Evolutionary conservation across 306 rosid genomes (phyloP), one percentile per base, ranked within the genome.

Genomic region (Ormosia emarginata): DNA sequence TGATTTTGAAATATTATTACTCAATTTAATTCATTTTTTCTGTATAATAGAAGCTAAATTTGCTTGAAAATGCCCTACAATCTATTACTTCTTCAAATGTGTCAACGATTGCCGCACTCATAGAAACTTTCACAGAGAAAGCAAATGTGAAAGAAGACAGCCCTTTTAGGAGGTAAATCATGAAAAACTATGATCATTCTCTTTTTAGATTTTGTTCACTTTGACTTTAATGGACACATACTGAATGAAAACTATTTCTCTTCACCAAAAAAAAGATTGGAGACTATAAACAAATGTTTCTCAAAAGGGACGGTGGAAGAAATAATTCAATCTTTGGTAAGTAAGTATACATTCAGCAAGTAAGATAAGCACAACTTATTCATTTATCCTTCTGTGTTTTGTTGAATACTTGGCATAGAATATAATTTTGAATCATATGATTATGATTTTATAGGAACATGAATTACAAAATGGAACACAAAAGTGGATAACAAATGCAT

Each of bases 271-370:
- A 24, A 24, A 24, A 24, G 24, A 24, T 24, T 78, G 13, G 40
- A 73, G 57, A 46, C 49, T 18, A 84, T 79, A 33, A 72, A 79
- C 81, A 57, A 8, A 50, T 79, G 81, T 61, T 84, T 84, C 74
- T 84, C 87, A 5, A 74, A 74, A 67, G 78, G 29, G 18, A 74
- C 81, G 0, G 84, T 79, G n/a, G 87, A 84, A 43, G 81, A 79
- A 67, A 84, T 84, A 14, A n/a, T 84, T 47, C 24, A 7, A 0
- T 79, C 74, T 10, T 67, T 79, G 87, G 87, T 84, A 79, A 65
- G 76, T 24, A 24, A 24, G 24, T 24, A 24, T 24, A 24, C 1
- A 24, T 24, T 0, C 24, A 24, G 24, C 24, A 24, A 24, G 24
- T 24, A 24, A 24, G 24, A 24, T 24, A 24, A 24, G 24, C 24